phyloP scores from a whole-genome alignment of 1,284 basidiomycete genomes.

The Trichosporon sp. region DNA sequence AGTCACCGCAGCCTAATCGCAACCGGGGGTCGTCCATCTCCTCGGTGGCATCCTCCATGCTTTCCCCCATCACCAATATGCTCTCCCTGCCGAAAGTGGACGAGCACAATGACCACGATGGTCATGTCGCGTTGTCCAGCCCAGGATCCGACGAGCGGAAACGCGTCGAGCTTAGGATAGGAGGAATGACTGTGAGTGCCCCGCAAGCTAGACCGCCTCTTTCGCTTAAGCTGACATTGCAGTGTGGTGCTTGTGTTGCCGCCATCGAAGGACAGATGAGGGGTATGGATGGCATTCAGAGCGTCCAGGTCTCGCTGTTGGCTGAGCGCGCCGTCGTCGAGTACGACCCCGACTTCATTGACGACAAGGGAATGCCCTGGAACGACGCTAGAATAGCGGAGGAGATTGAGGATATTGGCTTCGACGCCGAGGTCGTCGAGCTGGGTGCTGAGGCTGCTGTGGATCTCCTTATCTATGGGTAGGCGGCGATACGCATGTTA shows the following conservation, averaged over 20 bases:
- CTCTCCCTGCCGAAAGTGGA: constrained; percentile 24
- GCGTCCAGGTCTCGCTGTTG: constrained; percentile 87
- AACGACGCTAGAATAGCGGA: constrained; percentile 73
- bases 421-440: constrained; percentile 56
- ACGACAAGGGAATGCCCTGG: constrained; percentile 62
- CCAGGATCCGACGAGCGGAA: constrained; percentile 26
- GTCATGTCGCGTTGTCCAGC: constrained; percentile 28
- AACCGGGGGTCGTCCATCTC: constrained; percentile 26
- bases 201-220: neutral
- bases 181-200: constrained; percentile 54
- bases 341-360: constrained; percentile 67
- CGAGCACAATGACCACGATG: constrained; percentile 29
- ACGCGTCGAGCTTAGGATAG: constrained; percentile 55
- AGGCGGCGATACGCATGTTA: constrained; percentile 23
- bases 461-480: constrained; percentile 54
- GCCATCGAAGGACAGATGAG: constrained; percentile 93
- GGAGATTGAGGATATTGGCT: constrained; percentile 59
- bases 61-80: constrained; percentile 28
- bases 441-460: constrained; percentile 48
- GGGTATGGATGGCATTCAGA: constrained; percentile 78
- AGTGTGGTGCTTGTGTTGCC: constrained; percentile 60
- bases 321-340: constrained; percentile 90
- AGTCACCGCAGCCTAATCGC: neutral
- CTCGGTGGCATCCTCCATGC: constrained; percentile 23
- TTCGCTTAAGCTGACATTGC: constrained; percentile 15